Percentiles rank a stretch among this genome's conserved stretches.
These are phyloP conservation scores for Nothophytophthora sp. DNA, from an alignment of 352 stramenopile species.

Conservation along the genomic window DNA sequence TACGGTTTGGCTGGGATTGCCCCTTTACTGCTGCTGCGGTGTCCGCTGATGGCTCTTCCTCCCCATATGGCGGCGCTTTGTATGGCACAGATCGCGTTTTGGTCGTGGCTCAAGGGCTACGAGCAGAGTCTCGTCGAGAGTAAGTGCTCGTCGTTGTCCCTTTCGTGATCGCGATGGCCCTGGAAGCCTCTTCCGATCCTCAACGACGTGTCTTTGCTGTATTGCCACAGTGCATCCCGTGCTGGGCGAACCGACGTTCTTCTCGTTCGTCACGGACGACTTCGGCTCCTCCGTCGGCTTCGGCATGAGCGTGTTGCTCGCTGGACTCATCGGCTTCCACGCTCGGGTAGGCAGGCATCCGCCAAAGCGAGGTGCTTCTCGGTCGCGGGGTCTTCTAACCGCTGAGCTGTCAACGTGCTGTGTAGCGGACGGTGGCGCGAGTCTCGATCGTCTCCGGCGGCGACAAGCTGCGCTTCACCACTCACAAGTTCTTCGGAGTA, in stretches of 20 bases:
- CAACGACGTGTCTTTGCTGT: too few relatives aligned
- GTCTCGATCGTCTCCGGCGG: slow-evolving; percentile 78
- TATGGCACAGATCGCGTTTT: slow-evolving; percentile 76
- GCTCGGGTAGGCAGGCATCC: slow-evolving; percentile 41
- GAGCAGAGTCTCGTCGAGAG: slow-evolving; percentile 83
- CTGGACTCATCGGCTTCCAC: slow-evolving; percentile 83
- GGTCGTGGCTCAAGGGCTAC: slow-evolving; percentile 90
- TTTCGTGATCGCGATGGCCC: background rate
- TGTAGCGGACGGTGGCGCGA: slow-evolving; percentile 70
- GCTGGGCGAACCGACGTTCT: slow-evolving; percentile 68
- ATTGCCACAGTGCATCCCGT: slow-evolving; percentile 57
- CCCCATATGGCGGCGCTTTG: background rate
- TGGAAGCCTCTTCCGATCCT: too few relatives aligned
- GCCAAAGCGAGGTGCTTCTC: background rate
- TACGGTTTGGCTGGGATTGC: slow-evolving; percentile 17
- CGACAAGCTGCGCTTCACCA: slow-evolving; percentile 84
- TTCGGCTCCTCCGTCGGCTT: slow-evolving; percentile 80
- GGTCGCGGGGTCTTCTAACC: too few relatives aligned
- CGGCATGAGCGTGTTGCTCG: slow-evolving; percentile 79
- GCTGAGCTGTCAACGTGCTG: too few relatives aligned
- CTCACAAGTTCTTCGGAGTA: slow-evolving; percentile 90
- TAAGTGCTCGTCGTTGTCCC: slow-evolving; percentile 20
- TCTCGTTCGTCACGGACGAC: slow-evolving; percentile 83
- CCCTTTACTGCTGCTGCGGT: background rate
- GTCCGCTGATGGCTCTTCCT: background rate